Evolutionary conservation across 345 rosid species (phyloP).

Genomic region (Eutrema yunnanense): DNA sequence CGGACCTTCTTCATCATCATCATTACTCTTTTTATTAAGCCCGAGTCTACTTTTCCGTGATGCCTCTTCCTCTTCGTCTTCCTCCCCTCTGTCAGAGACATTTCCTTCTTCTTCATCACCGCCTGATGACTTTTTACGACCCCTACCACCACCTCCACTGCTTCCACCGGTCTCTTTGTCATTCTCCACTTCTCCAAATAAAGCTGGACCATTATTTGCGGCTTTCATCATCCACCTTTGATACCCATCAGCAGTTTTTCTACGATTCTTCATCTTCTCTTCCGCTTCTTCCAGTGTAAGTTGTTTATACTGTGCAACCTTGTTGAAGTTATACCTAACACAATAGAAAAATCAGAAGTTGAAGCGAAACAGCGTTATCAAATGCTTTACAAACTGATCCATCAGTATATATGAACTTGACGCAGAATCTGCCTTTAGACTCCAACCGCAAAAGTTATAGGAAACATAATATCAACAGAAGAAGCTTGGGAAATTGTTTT

Average conservation of each 20-base stretch:
- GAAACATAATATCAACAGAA: background rate
- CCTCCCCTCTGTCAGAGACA: constrained; percentile 81
- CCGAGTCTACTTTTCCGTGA: constrained; percentile 87
- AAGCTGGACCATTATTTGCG: constrained; percentile 85
- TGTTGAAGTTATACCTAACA: constrained; percentile 77
- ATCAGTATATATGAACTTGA: too few species aligned
- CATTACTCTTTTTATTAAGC: constrained; percentile 58
- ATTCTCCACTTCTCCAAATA: constrained; percentile 84
- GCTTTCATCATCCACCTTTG: constrained; percentile 99
- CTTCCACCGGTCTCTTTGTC: constrained; percentile 55
- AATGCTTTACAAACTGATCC: background rate
- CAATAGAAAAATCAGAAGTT: background rate
- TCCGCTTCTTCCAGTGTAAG: constrained; percentile 98
- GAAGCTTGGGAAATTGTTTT: background rate
- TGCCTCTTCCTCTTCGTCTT: constrained; percentile 90
- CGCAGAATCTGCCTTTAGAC: background rate
- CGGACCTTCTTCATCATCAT: constrained; percentile 91
- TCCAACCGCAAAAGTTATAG: background rate
- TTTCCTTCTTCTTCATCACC: constrained; percentile 85
- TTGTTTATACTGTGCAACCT: constrained; percentile 95
- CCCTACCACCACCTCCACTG: constrained; percentile 48
- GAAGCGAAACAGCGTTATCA: background rate
- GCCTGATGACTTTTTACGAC: constrained; percentile 60
- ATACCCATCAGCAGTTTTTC: constrained; percentile 96
- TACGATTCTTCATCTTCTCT: constrained; percentile 93